These are phyloP conservation scores for Mycotypha africana DNA, from an alignment of 371 early-diverging fungal species.

Conservation along the genomic window DNA sequence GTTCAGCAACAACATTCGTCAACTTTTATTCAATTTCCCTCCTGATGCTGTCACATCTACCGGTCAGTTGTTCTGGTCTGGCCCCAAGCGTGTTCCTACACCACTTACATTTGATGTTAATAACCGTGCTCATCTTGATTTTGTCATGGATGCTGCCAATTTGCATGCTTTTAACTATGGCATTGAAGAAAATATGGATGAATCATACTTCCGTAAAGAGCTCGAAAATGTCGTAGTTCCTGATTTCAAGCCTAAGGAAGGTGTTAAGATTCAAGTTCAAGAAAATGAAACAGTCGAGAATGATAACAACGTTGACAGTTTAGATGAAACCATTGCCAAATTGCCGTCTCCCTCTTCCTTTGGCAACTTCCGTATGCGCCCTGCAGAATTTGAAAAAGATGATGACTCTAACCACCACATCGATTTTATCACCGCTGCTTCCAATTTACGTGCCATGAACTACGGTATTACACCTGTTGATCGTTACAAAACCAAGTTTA, in stretches of 20 bases:
- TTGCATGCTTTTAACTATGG: slow-evolving; percentile 96
- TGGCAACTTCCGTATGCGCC: slow-evolving; percentile 73
- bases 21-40: slow-evolving; percentile 95
- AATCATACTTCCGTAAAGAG: slow-evolving; percentile 59
- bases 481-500: slow-evolving; percentile 96
- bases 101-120: slow-evolving; percentile 78
- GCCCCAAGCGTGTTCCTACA: slow-evolving; percentile 97
- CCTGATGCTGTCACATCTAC: slow-evolving; percentile 87
- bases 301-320: slow-evolving; percentile 39
- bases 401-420: slow-evolving; percentile 99
- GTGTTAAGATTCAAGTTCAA: slow-evolving; percentile 95
- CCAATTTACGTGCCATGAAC: slow-evolving; percentile 97
- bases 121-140: slow-evolving; percentile 84
- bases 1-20: slow-evolving; percentile 89
- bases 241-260: slow-evolving; percentile 85
- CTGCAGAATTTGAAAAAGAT: slow-evolving; percentile 98
- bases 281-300: slow-evolving; percentile 71
- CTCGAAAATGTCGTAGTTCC: slow-evolving; percentile 72
- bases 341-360: slow-evolving; percentile 73
- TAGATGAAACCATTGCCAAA: slow-evolving; percentile 62
- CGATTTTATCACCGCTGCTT: slow-evolving; percentile 97
- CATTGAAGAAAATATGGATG: slow-evolving; percentile 71
- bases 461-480: slow-evolving; percentile 94
- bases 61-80: slow-evolving; percentile 98
- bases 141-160: slow-evolving; percentile 90